Percentiles rank a stretch among this genome's conserved stretches.
These are phyloP conservation scores for Trichosporon coremiiforme DNA, from an alignment of 1,284 basidiomycete species.

Conservation along the genomic window DNA sequence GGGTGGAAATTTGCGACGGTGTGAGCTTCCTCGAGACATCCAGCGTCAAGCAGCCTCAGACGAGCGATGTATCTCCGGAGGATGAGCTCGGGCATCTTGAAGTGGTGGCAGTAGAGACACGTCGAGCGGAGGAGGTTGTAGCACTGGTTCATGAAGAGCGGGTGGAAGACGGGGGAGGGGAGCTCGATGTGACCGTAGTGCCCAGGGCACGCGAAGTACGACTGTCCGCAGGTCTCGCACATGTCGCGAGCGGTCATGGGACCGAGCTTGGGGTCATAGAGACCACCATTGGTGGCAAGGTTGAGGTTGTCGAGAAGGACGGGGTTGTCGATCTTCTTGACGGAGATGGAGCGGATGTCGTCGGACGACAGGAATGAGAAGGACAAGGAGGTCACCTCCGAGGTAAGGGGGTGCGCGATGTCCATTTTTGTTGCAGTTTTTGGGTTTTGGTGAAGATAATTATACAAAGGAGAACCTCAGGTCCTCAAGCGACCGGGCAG, in stretches of 20 bases:
- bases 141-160: slow-evolving; percentile 92
- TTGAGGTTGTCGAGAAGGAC: slow-evolving; percentile 91
- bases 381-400: slow-evolving; percentile 79
- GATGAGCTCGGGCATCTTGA: slow-evolving; percentile 76
- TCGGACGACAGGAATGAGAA: slow-evolving; percentile 94
- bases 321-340: slow-evolving; percentile 94
- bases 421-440: slow-evolving; percentile 69
- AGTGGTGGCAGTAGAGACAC: slow-evolving; percentile 96
- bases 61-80: slow-evolving; percentile 82
- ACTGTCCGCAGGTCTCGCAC: slow-evolving; percentile 91
- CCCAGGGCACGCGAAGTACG: slow-evolving; percentile 91
- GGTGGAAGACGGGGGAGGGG: slow-evolving; percentile 93
- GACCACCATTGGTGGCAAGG: slow-evolving; percentile 84
- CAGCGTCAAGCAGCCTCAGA: slow-evolving; percentile 84
- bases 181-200: slow-evolving; percentile 87
- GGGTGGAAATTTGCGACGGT: slow-evolving; percentile 67
- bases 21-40: slow-evolving; percentile 80
- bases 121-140: slow-evolving; percentile 83
- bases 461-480: slow-evolving; percentile 20
- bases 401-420: slow-evolving; percentile 83
- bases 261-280: slow-evolving; percentile 95
- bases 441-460: slow-evolving; percentile 18
- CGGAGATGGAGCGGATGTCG: slow-evolving; percentile 89
- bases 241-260: slow-evolving; percentile 84
- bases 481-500: slow-evolving; percentile 29